These are phyloP conservation scores for Aspergillus fumigatus DNA, from an alignment of 2,329 filamentous ascomycete genomes.

Conservation along the genomic window DNA sequence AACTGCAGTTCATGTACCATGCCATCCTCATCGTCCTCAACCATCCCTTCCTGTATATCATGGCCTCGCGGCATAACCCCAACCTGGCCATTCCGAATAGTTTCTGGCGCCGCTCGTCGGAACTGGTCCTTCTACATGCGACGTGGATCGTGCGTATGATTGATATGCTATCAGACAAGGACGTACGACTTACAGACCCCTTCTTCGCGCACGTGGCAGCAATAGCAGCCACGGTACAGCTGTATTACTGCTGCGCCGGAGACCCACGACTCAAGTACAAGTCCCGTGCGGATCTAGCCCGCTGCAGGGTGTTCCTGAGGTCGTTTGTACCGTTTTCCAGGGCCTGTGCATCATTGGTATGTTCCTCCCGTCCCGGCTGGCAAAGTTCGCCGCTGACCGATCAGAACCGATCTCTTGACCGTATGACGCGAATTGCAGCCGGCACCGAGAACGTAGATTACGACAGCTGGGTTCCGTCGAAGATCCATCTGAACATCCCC, in stretches of 20 bases:
- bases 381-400: conserved; percentile 4
- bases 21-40: conserved; percentile 50
- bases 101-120: conserved; percentile 51
- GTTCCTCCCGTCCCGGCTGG: conserved; percentile 7
- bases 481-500: conserved; percentile 50
- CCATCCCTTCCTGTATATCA: conserved; percentile 52
- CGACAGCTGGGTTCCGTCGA: conserved; percentile 51
- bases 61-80: conserved; percentile 49
- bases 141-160: conserved; percentile 54
- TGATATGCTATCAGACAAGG: conserved; percentile 51
- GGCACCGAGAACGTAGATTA: conserved; percentile 45
- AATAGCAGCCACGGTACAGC: conserved; percentile 51
- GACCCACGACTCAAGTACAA: conserved; percentile 48
- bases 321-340: conserved; percentile 46
- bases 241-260: conserved; percentile 52
- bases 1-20: conserved; percentile 52
- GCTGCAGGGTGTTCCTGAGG: conserved; percentile 48
- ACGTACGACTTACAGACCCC: conserved; percentile 47
- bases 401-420: conserved; percentile 47
- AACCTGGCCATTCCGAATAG: conserved; percentile 52
- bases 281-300: conserved; percentile 50
- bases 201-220: conserved; percentile 51
- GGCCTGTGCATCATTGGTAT: conserved; percentile 45
- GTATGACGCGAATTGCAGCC: conserved; percentile 48
- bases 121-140: conserved; percentile 48